phyloP scores from a whole-genome alignment of 1,139 yeast genomes.

The Suhomyces bribrorum region DNA sequence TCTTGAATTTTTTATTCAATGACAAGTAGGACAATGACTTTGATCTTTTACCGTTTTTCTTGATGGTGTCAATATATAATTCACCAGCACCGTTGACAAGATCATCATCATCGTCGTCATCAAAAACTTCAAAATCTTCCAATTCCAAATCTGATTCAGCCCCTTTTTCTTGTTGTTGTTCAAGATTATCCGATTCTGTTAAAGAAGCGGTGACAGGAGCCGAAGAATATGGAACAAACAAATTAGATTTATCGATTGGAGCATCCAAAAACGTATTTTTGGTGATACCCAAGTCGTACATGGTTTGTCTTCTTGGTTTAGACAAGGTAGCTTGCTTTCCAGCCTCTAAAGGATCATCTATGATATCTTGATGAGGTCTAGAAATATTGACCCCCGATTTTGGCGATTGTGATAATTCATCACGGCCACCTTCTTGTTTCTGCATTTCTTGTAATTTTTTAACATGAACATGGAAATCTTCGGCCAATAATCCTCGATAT shows the following conservation, averaged over 20 bases:
- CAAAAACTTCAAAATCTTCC: conserved; percentile 51
- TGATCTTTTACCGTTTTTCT: conserved; percentile 56
- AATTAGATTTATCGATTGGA: conserved; percentile 52
- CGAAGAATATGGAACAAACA: conserved; percentile 67
- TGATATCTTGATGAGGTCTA: conserved; percentile 4
- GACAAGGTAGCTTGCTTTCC: conserved; percentile 24
- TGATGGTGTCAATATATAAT: conserved; percentile 27
- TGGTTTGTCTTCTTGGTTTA: conserved; percentile 50
- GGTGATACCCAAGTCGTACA: conserved; percentile 49
- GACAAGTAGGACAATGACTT: conserved; percentile 61
- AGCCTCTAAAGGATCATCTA: conserved; percentile 29
- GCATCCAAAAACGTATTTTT: conserved; percentile 51
- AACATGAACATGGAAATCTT: conserved; percentile 71
- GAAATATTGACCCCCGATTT: conserved; percentile 9
- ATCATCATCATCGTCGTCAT: conserved; percentile 34
- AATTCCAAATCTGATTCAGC: conserved; percentile 34
- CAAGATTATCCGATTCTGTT: conserved; percentile 19
- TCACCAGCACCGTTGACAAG: conserved; percentile 17
- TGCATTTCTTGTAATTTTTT: conserved; percentile 51
- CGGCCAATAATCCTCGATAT: conserved; percentile 72
- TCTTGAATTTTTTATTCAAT: conserved; percentile 51
- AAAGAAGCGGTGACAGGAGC: conserved; percentile 79
- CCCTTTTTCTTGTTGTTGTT: conserved; percentile 9
- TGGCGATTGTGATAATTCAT: conserved; percentile 12
- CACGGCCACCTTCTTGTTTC: conserved; percentile 20